phyloP scores from a whole-genome alignment of 495 filamentous ascomycete species.

The Penicillium psychrofluorescens region DNA sequence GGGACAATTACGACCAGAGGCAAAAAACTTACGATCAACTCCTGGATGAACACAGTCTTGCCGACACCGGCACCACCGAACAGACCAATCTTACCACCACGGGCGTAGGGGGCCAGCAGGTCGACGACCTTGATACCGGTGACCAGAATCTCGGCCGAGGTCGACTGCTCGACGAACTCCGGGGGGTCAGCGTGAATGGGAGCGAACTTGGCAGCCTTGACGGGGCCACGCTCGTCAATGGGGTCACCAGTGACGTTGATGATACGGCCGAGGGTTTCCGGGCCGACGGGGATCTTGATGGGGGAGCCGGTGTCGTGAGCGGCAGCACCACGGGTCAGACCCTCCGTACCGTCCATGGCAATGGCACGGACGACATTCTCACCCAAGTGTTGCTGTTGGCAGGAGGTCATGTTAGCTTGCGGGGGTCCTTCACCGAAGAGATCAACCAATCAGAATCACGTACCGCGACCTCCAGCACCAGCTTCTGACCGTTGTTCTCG shows the following conservation, averaged over 20 bases:
- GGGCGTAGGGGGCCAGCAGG: conserved; percentile 94
- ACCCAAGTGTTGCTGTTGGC: conserved; percentile 89
- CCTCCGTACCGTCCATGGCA: conserved; percentile 99
- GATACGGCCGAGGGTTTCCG: conserved; percentile 94
- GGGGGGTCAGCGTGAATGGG: conserved; percentile 96
- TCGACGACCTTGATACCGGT: conserved; percentile 99
- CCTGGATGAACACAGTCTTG: conserved; percentile 99
- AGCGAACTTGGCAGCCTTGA: conserved; percentile 79
- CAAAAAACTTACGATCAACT: conserved; percentile 68
- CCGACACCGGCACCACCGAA: conserved; percentile 99
- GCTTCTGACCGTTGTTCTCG: conserved; percentile 85
- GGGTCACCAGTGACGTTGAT: conserved; percentile 99
- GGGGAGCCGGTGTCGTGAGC: conserved; percentile 85
- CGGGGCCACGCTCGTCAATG: conserved; percentile 97
- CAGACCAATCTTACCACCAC: conserved; percentile 99
- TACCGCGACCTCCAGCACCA: conserved; percentile 95
- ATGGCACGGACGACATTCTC: conserved; percentile 98
- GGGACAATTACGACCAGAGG: not conserved
- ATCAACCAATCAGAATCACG: conserved; percentile 30
- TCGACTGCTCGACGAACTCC: conserved; percentile 87
- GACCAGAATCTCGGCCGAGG: conserved; percentile 88
- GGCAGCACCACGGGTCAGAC: conserved; percentile 84
- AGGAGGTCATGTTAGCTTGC: conserved; percentile 8
- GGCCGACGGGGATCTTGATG: conserved; percentile 96
- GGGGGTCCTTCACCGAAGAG: too few relatives aligned